These are phyloP conservation scores for Sclerotinia sclerotiorum DNA, from an alignment of 2,329 filamentous ascomycete genomes.

Conservation along the genomic window DNA sequence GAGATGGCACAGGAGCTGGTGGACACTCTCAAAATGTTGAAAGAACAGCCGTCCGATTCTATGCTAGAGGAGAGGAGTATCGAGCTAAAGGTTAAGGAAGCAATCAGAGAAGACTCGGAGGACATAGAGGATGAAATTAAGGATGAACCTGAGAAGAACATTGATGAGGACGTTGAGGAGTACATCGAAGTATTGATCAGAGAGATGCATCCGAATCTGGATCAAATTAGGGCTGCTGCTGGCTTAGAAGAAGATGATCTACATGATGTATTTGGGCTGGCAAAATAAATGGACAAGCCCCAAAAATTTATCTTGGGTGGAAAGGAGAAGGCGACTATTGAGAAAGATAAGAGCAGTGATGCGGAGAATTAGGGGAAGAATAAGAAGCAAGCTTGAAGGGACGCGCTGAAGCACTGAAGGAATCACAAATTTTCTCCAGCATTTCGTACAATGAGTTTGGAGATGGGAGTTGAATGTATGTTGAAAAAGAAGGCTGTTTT, in stretches of 20 bases:
- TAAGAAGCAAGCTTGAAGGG: neutral
- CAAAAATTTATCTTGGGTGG: too few species aligned
- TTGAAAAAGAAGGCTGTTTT: neutral
- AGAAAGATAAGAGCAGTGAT: too few species aligned
- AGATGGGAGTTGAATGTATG: neutral
- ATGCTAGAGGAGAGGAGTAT: neutral
- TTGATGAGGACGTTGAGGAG: neutral
- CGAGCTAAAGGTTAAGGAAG: too few species aligned
- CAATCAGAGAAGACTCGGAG: neutral
- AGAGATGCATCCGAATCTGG: slow-evolving; percentile 3
- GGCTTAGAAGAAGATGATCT: neutral
- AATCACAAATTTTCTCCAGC: neutral
- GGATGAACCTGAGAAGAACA: neutral
- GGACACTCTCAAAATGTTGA: neutral
- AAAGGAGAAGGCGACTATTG: neutral
- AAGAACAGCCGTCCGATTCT: neutral
- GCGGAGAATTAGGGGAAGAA: neutral
- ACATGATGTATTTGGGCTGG: neutral
- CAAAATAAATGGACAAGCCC: neutral
- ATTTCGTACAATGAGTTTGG: neutral
- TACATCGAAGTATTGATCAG: neutral
- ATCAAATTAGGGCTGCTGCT: neutral
- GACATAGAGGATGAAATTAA: neutral
- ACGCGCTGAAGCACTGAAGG: neutral
- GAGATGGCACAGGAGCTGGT: neutral